Evolutionary conservation across 768 basidiomycete species (phyloP).

Genomic region (Clitopilus hobsonii): DNA sequence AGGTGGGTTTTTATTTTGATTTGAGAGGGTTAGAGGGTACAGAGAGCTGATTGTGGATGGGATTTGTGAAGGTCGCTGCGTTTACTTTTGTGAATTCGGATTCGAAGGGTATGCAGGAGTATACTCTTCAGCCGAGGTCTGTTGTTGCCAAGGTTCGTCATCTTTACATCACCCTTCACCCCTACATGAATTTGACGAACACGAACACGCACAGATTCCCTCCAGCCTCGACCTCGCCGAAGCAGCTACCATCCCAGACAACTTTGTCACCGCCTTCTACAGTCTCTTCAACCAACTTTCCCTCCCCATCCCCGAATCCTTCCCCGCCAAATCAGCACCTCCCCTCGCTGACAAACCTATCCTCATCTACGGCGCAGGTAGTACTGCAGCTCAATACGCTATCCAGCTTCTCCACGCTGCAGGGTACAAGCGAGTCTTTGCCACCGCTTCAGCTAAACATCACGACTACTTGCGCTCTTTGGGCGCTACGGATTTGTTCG

Average conservation of each 20-base stretch:
- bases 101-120: conserved; percentile 17
- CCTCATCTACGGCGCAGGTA: conserved; percentile 37
- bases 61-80: conserved; percentile 9
- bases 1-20: conserved; percentile 19
- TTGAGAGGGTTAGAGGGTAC: no score
- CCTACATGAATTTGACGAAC: background rate
- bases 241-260: conserved; percentile 36
- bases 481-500: conserved; percentile 31
- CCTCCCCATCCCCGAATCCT: conserved; percentile 26
- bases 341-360: conserved; percentile 24
- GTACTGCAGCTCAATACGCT: conserved; percentile 30
- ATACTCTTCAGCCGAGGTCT: conserved; percentile 11
- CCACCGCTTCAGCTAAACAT: conserved; percentile 29
- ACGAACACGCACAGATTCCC: conserved; percentile 36
- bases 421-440: conserved; percentile 33
- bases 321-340: conserved; percentile 22
- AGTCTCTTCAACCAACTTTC: conserved; percentile 30
- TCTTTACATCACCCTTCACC: background rate
- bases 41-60: background rate
- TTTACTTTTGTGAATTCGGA: conserved; percentile 8
- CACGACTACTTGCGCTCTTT: conserved; percentile 24
- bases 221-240: conserved; percentile 29
- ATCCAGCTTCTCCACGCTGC: conserved; percentile 30
- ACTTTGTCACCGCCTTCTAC: conserved; percentile 34
- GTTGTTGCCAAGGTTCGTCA: conserved; percentile 29